Conservation (phyloP, 1,139 yeast species). For the Yamadazyma taylorii region DNA sequence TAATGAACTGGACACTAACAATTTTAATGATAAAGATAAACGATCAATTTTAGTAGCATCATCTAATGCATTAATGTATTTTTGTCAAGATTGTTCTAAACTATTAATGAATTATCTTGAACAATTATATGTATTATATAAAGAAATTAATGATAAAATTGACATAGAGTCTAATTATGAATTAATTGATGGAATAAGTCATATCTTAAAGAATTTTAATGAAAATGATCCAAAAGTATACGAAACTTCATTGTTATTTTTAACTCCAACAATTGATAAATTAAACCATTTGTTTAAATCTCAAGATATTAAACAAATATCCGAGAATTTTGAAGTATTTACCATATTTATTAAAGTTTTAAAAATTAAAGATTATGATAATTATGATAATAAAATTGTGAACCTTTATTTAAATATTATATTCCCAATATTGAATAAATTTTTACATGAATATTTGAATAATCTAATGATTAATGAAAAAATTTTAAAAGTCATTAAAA, state of each 20-base stretch:
- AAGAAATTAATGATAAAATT: slow-evolving; percentile 54
- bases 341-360: slow-evolving; percentile 70
- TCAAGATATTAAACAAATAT: slow-evolving; percentile 46
- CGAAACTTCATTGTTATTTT: slow-evolving; percentile 51
- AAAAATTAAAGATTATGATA: slow-evolving; percentile 35
- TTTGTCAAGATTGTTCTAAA: slow-evolving; percentile 86
- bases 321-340: slow-evolving; percentile 75
- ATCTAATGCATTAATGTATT: slow-evolving; percentile 90
- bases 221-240: slow-evolving; percentile 29
- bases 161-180: slow-evolving; percentile 76
- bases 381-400: slow-evolving; percentile 53
- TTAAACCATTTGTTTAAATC: slow-evolving; percentile 37
- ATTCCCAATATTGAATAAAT: slow-evolving; percentile 56
- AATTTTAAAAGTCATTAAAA: slow-evolving; percentile 64
- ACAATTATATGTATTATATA: slow-evolving; percentile 75
- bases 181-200: slow-evolving; percentile 87
- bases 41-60: slow-evolving; percentile 78
- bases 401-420: slow-evolving; percentile 52
- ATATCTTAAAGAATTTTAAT: slow-evolving; percentile 61
- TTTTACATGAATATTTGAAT: slow-evolving; percentile 55
- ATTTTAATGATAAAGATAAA: slow-evolving; percentile 16
- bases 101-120: slow-evolving; percentile 69
- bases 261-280: slow-evolving; percentile 57
- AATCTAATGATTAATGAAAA: slow-evolving; percentile 70
- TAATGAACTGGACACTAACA: slow-evolving; percentile 16